Conservation (phyloP, 192 early-diverging fungal species). For the Coemansia sp. region DNA sequence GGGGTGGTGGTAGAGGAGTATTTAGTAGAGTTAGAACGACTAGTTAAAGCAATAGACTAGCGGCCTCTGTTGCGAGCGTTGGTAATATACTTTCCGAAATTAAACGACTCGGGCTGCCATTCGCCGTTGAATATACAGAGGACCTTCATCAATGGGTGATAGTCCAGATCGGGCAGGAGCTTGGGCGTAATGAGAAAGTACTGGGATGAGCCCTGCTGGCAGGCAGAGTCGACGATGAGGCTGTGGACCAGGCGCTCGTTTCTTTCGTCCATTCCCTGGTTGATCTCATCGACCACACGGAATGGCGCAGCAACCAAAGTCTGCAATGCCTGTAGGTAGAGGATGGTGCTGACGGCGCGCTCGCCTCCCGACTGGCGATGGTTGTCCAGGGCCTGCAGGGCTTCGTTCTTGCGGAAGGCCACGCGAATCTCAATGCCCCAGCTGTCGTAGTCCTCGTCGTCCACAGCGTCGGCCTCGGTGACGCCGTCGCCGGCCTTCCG, state of each 20-base stretch:
- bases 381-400: conserved; percentile 77
- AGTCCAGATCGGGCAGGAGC: conserved; percentile 87
- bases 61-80: conserved; percentile 14
- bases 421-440: conserved; percentile 96
- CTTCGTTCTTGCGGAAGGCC: conserved; percentile 85
- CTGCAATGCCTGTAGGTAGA: conserved; percentile 95
- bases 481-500: conserved; percentile 31
- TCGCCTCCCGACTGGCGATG: conserved; percentile 97
- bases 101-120: conserved; percentile 67
- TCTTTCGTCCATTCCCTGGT: conserved; percentile 98
- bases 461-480: conserved; percentile 1
- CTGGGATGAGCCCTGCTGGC: conserved; percentile 54
- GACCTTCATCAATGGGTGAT: conserved; percentile 88
- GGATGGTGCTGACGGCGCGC: conserved; percentile 91
- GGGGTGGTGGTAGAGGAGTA: conserved; percentile 60
- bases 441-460: conserved; percentile 79
- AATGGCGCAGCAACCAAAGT: conserved; percentile 81
- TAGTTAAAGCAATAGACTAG: not conserved
- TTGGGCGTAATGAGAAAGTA: conserved; percentile 99
- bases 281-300: conserved; percentile 99
- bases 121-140: conserved; percentile 95
- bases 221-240: conserved; percentile 84
- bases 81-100: conserved; percentile 38
- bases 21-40: conserved; percentile 56
- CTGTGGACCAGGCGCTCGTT: conserved; percentile 96